Conservation (phyloP, 2,329 filamentous ascomycete species). For the Colletotrichum sp. region DNA sequence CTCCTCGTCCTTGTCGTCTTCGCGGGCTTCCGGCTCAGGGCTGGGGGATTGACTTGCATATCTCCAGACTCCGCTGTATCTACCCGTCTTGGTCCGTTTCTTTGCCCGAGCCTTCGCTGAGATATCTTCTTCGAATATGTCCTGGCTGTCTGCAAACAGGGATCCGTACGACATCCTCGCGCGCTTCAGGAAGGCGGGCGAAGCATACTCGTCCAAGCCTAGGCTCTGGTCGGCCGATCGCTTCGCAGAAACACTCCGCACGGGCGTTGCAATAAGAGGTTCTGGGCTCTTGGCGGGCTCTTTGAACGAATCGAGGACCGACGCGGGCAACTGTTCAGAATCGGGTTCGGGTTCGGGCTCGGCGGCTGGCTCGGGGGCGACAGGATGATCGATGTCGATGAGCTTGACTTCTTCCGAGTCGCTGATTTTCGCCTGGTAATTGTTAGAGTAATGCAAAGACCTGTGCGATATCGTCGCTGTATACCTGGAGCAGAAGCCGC, state of each 20-base stretch:
- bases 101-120: conserved; percentile 64
- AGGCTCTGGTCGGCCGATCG: conserved; percentile 37
- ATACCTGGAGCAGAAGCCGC: conserved; percentile 53
- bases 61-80: conserved; percentile 74
- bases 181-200: conserved; percentile 81
- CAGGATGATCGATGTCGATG: conserved; percentile 59
- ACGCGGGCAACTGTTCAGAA: conserved; percentile 2
- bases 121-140: conserved; percentile 75
- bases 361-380: conserved; percentile 19
- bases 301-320: conserved; percentile 21
- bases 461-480: background rate
- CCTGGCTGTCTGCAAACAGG: conserved; percentile 66
- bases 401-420: conserved; percentile 52
- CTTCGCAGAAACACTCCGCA: conserved; percentile 26
- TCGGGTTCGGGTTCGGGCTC: conserved; percentile 23
- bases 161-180: conserved; percentile 73
- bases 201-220: conserved; percentile 66
- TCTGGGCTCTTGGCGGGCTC: conserved; percentile 25
- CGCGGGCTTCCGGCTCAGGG: conserved; percentile 57
- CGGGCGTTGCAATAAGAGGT: background rate
- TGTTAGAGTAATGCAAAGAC: conserved; percentile 4
- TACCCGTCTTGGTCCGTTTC: conserved; percentile 74
- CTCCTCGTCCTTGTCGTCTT: conserved; percentile 30
- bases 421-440: conserved; percentile 45
- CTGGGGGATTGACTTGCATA: conserved; percentile 75